Percentiles rank a stretch among this genome's conserved stretches.
Conservation (phyloP, 1,139 yeast species). For the Zygoascus hellenicus region DNA sequence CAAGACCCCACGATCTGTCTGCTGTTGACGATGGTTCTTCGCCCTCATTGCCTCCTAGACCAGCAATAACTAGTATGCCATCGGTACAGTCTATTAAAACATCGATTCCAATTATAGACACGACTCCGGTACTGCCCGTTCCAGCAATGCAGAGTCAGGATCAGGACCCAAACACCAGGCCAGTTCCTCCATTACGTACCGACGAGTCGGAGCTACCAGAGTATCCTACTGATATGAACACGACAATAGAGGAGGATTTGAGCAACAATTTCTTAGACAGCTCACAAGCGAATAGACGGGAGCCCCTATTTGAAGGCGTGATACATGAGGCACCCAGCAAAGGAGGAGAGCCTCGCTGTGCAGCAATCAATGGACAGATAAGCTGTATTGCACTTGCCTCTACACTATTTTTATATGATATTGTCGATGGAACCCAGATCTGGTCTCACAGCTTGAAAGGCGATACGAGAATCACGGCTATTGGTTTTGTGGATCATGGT, state of each 20-base stretch:
- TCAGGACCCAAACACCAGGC: background rate
- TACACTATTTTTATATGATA: slow-evolving; percentile 25
- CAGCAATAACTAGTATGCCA: slow-evolving; percentile 10
- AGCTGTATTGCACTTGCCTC: slow-evolving; percentile 25
- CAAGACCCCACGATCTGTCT: slow-evolving; percentile 3
- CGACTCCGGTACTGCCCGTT: too few species aligned
- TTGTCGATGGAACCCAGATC: slow-evolving; percentile 25
- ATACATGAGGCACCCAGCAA: slow-evolving; percentile 26
- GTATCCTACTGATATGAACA: slow-evolving; percentile 6
- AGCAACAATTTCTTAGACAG: slow-evolving; percentile 29
- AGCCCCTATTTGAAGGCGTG: slow-evolving; percentile 31
- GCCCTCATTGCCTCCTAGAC: slow-evolving; percentile 19
- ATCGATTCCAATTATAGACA: too few species aligned
- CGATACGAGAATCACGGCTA: slow-evolving; percentile 28
- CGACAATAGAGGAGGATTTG: background rate
- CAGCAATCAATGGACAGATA: slow-evolving; percentile 26
- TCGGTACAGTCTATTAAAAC: too few species aligned
- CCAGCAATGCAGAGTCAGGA: background rate
- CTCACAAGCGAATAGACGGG: slow-evolving; percentile 33
- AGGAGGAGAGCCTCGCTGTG: slow-evolving; percentile 26
- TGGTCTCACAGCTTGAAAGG: slow-evolving; percentile 25
- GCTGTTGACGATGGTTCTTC: slow-evolving; percentile 12
- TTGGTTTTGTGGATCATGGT: slow-evolving; percentile 19
- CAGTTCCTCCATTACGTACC: too few species aligned
- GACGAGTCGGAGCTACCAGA: too few species aligned